phyloP scores from a whole-genome alignment of 2,329 filamentous ascomycete species.

The Zymoseptoria pseudotritici region DNA sequence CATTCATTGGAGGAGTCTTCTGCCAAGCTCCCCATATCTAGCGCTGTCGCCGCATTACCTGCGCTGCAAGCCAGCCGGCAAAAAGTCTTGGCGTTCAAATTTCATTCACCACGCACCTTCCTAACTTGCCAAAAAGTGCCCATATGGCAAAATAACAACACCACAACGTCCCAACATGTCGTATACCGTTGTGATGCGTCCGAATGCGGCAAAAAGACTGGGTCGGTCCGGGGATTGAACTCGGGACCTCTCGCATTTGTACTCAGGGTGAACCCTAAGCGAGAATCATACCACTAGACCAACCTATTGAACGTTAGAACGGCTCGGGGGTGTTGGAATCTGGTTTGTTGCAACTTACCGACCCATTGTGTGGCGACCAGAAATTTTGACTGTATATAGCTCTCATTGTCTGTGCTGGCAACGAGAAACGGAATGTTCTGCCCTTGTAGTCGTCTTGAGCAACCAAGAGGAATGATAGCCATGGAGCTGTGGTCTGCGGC shows the following conservation, averaged over 20 bases:
- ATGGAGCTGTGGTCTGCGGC: too few species aligned
- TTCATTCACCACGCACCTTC: not conserved
- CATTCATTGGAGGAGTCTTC: too few species aligned
- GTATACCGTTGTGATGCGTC: not conserved
- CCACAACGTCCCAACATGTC: not conserved
- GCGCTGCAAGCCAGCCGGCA: not conserved
- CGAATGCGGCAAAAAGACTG: not conserved
- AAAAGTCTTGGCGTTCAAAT: not conserved
- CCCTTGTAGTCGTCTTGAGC: too few species aligned
- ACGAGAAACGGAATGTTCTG: too few species aligned
- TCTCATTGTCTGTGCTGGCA: too few species aligned
- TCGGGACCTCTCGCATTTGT: constrained; percentile 16
- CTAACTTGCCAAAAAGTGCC: not conserved
- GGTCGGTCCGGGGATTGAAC: constrained; percentile 15
- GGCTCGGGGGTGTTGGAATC: too few species aligned
- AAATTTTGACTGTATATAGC: too few species aligned
- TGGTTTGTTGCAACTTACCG: too few species aligned
- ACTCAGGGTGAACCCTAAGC: constrained; percentile 18
- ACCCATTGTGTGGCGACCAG: too few species aligned
- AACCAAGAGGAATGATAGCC: too few species aligned
- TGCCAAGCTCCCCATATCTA: too few species aligned
- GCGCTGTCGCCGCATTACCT: too few species aligned
- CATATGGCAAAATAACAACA: not conserved
- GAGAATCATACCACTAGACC: constrained; percentile 5
- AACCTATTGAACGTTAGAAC: not conserved